Conservation (phyloP, 768 basidiomycete genomes). For the Coprinopsis strossmayeri region DNA sequence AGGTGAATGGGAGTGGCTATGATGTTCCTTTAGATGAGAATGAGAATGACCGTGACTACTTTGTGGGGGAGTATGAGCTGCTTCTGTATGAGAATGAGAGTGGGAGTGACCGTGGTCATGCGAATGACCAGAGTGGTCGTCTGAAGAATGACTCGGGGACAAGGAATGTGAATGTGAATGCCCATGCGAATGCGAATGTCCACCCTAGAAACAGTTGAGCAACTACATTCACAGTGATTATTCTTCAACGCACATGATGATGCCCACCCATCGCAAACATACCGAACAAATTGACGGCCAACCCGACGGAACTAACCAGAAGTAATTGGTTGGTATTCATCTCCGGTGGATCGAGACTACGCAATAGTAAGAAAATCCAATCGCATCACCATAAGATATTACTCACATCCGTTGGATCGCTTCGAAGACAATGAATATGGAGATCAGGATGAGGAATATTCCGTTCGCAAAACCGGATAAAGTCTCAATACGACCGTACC, state of each 20-base stretch:
- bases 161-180: conserved; percentile 11
- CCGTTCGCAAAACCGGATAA: conserved; percentile 98
- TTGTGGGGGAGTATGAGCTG: conserved; percentile 20
- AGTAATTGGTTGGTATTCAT: conserved; percentile 95
- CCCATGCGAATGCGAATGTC: conserved; percentile 49
- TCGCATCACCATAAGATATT: background rate
- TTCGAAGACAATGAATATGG: conserved; percentile 97
- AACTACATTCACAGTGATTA: no score
- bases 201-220: no score
- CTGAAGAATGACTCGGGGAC: no score
- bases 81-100: conserved; percentile 10
- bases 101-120: background rate
- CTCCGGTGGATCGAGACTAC: conserved; percentile 87
- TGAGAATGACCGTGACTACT: conserved; percentile 19
- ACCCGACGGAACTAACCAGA: conserved; percentile 80
- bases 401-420: conserved; percentile 89
- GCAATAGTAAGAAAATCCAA: background rate
- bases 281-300: conserved; percentile 93
- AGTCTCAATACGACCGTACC: conserved; percentile 95
- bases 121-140: conserved; percentile 1
- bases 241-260: conserved; percentile 71
- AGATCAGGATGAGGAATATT: conserved; percentile 88
- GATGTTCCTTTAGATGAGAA: conserved; percentile 13
- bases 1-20: no score
- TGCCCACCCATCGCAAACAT: conserved; percentile 99